These are phyloP conservation scores for Tetrapisispora pingtungensis DNA, from an alignment of 805 yeast genomes.

Conservation along the genomic window DNA sequence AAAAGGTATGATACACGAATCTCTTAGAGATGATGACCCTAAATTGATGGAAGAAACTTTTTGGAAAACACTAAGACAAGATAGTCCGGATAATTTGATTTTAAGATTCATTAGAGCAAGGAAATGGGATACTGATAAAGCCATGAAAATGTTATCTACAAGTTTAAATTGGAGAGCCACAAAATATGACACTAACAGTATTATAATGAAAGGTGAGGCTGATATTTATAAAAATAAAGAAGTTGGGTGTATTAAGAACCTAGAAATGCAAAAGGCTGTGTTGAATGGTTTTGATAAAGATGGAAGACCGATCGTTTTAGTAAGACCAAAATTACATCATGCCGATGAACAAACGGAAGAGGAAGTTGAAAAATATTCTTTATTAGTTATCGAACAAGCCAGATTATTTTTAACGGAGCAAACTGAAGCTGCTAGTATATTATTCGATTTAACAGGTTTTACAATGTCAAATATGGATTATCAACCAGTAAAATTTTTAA, in stretches of 20 bases:
- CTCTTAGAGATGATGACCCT: constrained; percentile 44
- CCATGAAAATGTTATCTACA: constrained; percentile 59
- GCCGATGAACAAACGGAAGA: constrained; percentile 56
- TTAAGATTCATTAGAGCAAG: constrained; percentile 79
- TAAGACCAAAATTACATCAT: constrained; percentile 70
- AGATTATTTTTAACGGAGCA: constrained; percentile 66
- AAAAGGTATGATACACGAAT: constrained; percentile 35
- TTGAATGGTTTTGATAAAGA: constrained; percentile 64
- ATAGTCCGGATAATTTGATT: constrained; percentile 69
- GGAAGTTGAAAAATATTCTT: constrained; percentile 67
- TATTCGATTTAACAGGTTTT: constrained; percentile 82
- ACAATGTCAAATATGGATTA: constrained; percentile 90
- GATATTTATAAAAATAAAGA: constrained; percentile 40
- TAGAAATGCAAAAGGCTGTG: constrained; percentile 56
- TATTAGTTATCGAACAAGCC: constrained; percentile 71
- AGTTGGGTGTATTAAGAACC: constrained; percentile 33
- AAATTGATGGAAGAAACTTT: constrained; percentile 41
- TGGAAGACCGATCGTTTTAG: constrained; percentile 70
- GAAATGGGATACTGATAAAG: constrained; percentile 66
- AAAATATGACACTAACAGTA: constrained; percentile 49
- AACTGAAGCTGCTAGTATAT: constrained; percentile 62
- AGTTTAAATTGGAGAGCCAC: constrained; percentile 68
- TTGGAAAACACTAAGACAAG: constrained; percentile 59
- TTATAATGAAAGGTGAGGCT: constrained; percentile 66
- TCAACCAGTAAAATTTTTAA: constrained; percentile 79